A percentile compares a stretch with the other conserved stretches of the same genome.
These are phyloP conservation scores for Nicotiana tabacum DNA, from an alignment of 257 asterid genomes.

Conservation along the genomic window DNA sequence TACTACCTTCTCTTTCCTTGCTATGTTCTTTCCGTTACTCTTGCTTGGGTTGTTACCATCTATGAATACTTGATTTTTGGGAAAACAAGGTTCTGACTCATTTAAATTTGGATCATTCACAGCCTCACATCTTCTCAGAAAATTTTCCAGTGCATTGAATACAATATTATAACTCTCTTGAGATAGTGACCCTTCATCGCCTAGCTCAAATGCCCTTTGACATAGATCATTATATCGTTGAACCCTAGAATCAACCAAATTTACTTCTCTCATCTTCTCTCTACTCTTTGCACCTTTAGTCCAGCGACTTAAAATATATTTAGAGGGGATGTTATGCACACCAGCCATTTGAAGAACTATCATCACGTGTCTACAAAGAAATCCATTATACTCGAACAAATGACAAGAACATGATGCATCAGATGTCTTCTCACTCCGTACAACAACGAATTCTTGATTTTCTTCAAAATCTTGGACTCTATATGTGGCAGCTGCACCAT, in stretches of 20 bases:
- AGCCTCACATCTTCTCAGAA: constrained; percentile 31
- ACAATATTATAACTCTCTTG: constrained; percentile 32
- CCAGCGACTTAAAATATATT: constrained; percentile 46
- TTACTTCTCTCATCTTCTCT: constrained; percentile 13
- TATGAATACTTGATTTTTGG: constrained; percentile 21
- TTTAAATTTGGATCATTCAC: constrained; percentile 19
- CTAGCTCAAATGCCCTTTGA: constrained; percentile 28
- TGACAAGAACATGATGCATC: constrained; percentile 42
- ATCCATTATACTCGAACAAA: constrained; percentile 44
- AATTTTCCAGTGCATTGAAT: constrained; percentile 26
- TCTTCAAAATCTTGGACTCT: constrained; percentile 47
- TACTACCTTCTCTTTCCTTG: constrained; percentile 25
- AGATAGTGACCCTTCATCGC: constrained; percentile 39
- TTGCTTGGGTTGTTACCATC: constrained; percentile 12
- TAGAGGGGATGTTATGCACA: constrained; percentile 36
- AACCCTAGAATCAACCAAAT: constrained; percentile 20
- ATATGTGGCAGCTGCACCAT: constrained; percentile 24
- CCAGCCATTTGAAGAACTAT: constrained; percentile 54
- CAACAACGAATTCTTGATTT: constrained; percentile 30
- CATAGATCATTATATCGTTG: constrained; percentile 28
- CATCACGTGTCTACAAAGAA: constrained; percentile 48
- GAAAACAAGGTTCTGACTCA: constrained; percentile 9
- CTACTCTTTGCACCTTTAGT: constrained; percentile 41
- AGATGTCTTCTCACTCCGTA: constrained; percentile 34
- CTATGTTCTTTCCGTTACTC: constrained; percentile 11